Base-by-base conservation (phyloP, 1,139 yeast species). In the Candida anutae region DNA sequence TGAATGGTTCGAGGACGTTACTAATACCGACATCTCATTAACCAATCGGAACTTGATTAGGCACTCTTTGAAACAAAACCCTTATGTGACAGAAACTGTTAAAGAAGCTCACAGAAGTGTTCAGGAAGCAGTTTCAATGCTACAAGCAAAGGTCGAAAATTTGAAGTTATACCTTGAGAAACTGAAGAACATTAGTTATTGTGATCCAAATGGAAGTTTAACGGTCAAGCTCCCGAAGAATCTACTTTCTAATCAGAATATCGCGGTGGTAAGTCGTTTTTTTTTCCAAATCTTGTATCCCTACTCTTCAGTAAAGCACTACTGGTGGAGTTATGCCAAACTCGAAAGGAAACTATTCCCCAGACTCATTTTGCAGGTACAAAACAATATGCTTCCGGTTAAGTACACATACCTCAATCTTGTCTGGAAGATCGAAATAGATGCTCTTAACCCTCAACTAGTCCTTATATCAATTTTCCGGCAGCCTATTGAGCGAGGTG, bases 1-100 rank as follows among this genome's bases (percentile, higher is more conserved):
- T 1, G 29, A 34, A 1, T 82, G 90, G 88, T 73, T 75, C 32
- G 87, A 80, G 40, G 94, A 83, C 45, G 44, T 55, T 2, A 76
- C 90, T 0, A 83, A 83, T 40, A 41, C 43, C 4, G 80, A 80
- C 37, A 46, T 62, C 1, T 35, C 41, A 3, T 55, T 78, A 28
- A 80, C 90, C 0, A 45, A 54, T 23, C 55, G 94, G 19, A 82
- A 82, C 40, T 51, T 48, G 17, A 48, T 63, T 6, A 51, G 80
- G 21, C 33, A 52, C 19, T 36, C 55, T 23, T 40, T 63, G n/a
- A 45, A 46, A 17, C 45, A 48, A 8, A 47, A 17, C 10, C 8
- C 10, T 10, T 8, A 8, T 8, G 19, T 8, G 8, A 8, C 8
- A 8, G 19, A 8, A 8, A 17, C 8, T 17, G 19, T 17, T 8